phyloP scores from a whole-genome alignment of 2,329 filamentous ascomycete genomes.

The Chaetomium globosum region DNA sequence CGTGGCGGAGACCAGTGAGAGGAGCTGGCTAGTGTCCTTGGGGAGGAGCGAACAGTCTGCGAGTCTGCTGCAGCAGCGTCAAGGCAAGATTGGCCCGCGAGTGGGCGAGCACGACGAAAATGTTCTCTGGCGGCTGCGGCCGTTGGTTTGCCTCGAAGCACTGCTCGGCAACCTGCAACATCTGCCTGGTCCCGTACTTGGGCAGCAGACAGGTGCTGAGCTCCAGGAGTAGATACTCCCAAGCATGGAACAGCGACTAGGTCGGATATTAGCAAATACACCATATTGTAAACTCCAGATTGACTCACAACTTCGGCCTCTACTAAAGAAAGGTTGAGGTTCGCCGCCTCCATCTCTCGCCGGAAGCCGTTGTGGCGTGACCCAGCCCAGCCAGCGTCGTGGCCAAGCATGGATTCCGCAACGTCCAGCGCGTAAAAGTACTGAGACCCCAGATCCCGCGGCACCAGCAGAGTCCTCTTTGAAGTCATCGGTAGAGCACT shows the following conservation, averaged over 20 bases:
- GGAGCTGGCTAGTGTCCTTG: slow-evolving; percentile 55
- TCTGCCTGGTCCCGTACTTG: slow-evolving; percentile 58
- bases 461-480: slow-evolving; percentile 74
- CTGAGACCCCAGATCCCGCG: slow-evolving; percentile 67
- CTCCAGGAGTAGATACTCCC: slow-evolving; percentile 85
- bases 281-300: not conserved
- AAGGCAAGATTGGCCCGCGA: slow-evolving; percentile 79
- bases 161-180: slow-evolving; percentile 73
- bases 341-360: slow-evolving; percentile 81
- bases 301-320: slow-evolving; percentile 80
- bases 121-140: slow-evolving; percentile 70
- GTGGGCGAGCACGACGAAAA: slow-evolving; percentile 79
- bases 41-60: slow-evolving; percentile 59
- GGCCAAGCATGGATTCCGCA: slow-evolving; percentile 73
- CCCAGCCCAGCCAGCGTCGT: slow-evolving; percentile 77
- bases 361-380: slow-evolving; percentile 71
- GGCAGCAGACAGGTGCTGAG: slow-evolving; percentile 67
- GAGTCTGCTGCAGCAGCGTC: slow-evolving; percentile 77
- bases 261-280: slow-evolving; percentile 14
- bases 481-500: slow-evolving; percentile 73
- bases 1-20: slow-evolving; percentile 55
- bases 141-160: slow-evolving; percentile 78
- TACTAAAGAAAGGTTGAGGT: slow-evolving; percentile 86
- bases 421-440: slow-evolving; percentile 85
- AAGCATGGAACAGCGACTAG: slow-evolving; percentile 79